These are phyloP conservation scores for Pseudogymnoascus sp. DNA, from an alignment of 2,329 filamentous ascomycete genomes.

Conservation along the genomic window DNA sequence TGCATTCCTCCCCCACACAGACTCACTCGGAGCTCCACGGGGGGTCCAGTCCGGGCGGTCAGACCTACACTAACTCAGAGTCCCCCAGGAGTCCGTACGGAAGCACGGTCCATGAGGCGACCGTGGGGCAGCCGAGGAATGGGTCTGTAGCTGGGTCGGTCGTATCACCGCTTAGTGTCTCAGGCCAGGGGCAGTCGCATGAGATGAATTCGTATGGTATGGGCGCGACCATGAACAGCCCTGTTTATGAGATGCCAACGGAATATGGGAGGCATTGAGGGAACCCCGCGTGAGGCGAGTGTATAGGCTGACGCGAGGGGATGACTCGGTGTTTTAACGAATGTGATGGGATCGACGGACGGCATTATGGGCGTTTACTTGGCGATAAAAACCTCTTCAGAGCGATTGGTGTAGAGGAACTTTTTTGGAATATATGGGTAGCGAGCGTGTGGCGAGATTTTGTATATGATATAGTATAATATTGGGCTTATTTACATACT, in stretches of 20 bases:
- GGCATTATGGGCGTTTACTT: not conserved
- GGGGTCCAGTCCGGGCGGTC: not conserved
- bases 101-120: not conserved
- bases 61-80: not conserved
- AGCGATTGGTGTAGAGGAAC: not conserved
- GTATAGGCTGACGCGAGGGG: not conserved
- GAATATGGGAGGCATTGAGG: not conserved
- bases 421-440: not conserved
- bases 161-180: not conserved
- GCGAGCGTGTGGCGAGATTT: not conserved
- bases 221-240: conserved; percentile 1
- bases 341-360: not conserved
- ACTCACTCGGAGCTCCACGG: not conserved
- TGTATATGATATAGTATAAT: not conserved
- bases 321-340: not conserved
- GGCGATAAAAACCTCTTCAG: not conserved
- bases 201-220: not conserved
- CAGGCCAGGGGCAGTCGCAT: not conserved
- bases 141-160: not conserved
- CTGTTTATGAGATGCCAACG: not conserved
- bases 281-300: too few species aligned
- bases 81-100: not conserved
- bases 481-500: not conserved
- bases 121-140: not conserved
- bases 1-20: not conserved